Base-by-base conservation (phyloP, 2,329 filamentous ascomycete species). In the Cryphonectria parasitica region DNA sequence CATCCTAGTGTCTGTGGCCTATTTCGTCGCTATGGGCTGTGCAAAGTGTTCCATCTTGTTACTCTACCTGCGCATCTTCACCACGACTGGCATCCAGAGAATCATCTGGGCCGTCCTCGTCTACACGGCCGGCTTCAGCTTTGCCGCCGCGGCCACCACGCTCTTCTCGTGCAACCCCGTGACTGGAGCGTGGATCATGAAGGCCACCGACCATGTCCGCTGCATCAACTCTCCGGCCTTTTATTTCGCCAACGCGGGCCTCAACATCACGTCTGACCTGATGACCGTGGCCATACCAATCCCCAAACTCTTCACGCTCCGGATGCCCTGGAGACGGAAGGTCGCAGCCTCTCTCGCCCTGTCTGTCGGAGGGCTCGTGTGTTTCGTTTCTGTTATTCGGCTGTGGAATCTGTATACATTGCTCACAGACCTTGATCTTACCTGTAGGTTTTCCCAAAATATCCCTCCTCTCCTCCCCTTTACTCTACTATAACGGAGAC, bases 251-350 rank as follows among this genome's bases (percentile, higher is more conserved):
- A 62, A 39, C 34, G 60, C 60, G 5, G 60, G 60, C 1, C 11
- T 62, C 8, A 62, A 62, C 34, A 62, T 62, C 19, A n/a, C 60
- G 34, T 62, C 60, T 19, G 60, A 62, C 60, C n/a, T 62, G 34
- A 62, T 62, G 36, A 62, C 60, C 31, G 34, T 62, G 34, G n/a
- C 36, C 34, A 62, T 62, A 39, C 60, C 60, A 6, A 62, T 62
- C 19, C 60, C 60, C 34, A 62, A 62, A 34, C 60, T 62, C 8
- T 41, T 22, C 19, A 41, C 60, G 6, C 60, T 62, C 60, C 60
- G 60, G 19, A 62, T 62, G 60, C 34, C 34, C 19, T 62, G 60
- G 60, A 25, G 22, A 25, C 19, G 34, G 22, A 62, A 62, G n/a
- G 34, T 25, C 15, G 60, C 60, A 15, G 60, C 60, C n/a, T 22